These are phyloP conservation scores for Zasmidium angulare DNA, from an alignment of 2,329 filamentous ascomycete species.

Conservation along the genomic window DNA sequence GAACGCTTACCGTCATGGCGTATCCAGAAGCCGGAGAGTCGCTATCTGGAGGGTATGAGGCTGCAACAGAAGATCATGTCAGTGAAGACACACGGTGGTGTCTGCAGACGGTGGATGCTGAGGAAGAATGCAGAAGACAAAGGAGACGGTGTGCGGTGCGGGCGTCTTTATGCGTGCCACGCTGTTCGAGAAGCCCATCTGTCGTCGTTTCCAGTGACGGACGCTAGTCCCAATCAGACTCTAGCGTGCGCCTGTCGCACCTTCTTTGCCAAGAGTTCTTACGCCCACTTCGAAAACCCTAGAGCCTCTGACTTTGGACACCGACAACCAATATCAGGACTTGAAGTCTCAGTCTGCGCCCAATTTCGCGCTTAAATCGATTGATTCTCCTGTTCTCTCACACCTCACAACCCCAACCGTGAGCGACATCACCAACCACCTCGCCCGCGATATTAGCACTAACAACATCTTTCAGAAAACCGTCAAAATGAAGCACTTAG, in stretches of 20 bases:
- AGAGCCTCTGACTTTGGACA: not conserved
- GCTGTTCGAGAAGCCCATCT: not conserved
- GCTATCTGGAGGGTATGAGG: conserved; percentile 14
- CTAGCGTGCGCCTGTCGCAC: too few relatives aligned
- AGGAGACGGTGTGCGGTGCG: not conserved
- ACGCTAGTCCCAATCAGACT: too few relatives aligned
- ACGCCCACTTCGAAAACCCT: not conserved
- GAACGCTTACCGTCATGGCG: conserved; percentile 20
- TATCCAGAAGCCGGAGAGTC: conserved; percentile 13
- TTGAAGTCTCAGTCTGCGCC: conserved; percentile 99
- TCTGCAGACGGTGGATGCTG: not conserved
- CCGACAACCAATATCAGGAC: conserved; percentile 54
- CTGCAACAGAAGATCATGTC: conserved; percentile 8
- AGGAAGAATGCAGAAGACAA: conserved; percentile 1
- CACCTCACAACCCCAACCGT: conserved; percentile 22
- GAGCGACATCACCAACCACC: conserved; percentile 11
- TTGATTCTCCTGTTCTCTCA: conserved; percentile 85
- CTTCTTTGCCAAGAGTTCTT: too few relatives aligned
- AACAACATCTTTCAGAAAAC: conserved; percentile 17
- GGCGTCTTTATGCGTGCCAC: not conserved
- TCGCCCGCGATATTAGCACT: too few relatives aligned
- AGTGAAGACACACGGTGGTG: not conserved
- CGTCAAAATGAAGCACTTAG: conserved; percentile 98
- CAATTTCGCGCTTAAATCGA: conserved; percentile 94
- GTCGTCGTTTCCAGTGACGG: not conserved